Evolutionary conservation across 73 alveolate genomes (phyloP), one percentile per base, ranked within the genome.

Genomic region (Uronychia binucleata): DNA sequence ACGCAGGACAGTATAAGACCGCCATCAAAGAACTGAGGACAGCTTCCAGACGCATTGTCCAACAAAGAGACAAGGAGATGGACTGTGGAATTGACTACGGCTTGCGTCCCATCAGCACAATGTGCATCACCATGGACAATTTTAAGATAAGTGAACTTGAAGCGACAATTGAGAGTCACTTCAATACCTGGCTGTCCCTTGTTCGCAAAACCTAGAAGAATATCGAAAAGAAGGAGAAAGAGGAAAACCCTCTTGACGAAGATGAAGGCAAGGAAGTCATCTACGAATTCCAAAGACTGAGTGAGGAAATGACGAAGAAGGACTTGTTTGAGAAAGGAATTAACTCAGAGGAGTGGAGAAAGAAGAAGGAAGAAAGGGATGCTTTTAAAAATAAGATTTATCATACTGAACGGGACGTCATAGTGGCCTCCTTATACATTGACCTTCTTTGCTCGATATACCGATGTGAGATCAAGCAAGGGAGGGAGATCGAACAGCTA

Each of bases 241-340:
- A 94, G n/a, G 88, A 85, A 60, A 75, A 88, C 28, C 84, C 89
- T 60, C 90, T 96, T 14, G 99, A 96, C 59, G 98, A 96, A 31
- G 98, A 97, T 89, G 95, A 96, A 78, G 86, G 93, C 57, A 94
- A 94, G 46, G 99, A 97, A 82, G 99, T 94, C 79, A 95, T 94
- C 80, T 89, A 91, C 59, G 99, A 97, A 92, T 94, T 93, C 57
- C 91, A 90, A 77, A 92, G 90, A 85, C 77, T 96, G 28, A 94
- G 91, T 32, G 96, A 93, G 75, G 98, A 95, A 83, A 90, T 92
- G 35, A 96, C 92, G 74, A 98, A 95, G 83, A 92, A 94, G 78
- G 92, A 92, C 59, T 76, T 79, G 31, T 85, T 75, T 78, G 92
- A 88, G 81, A 78, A 91, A 28, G 67, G 79, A 28, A 88, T 91